These are phyloP conservation scores for Corymbia maculata DNA, from an alignment of 345 rosid genomes.

Conservation along the genomic window DNA sequence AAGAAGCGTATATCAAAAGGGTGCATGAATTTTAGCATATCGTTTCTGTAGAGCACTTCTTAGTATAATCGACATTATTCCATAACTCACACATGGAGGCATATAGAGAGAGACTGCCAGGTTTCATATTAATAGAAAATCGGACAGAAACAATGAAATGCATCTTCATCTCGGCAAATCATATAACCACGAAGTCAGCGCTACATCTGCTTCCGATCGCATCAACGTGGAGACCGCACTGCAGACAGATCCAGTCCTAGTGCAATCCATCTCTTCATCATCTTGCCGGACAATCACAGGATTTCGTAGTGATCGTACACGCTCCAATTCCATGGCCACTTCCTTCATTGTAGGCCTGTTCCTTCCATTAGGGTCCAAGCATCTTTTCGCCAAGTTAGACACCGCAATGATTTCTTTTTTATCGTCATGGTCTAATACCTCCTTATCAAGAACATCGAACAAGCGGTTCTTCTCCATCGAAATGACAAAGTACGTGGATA, in stretches of 20 bases:
- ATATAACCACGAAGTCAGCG: background rate
- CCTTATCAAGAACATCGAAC: background rate
- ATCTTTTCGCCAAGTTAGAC: slow-evolving; percentile 4
- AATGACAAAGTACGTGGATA: background rate
- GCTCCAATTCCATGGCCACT: slow-evolving; percentile 1
- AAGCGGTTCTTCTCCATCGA: slow-evolving; percentile 3
- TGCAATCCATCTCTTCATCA: background rate
- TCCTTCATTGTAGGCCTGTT: slow-evolving; percentile 13
- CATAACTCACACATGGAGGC: background rate
- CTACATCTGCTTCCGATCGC: background rate
- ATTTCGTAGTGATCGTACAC: background rate
- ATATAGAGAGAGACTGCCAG: background rate
- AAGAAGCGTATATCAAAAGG: background rate
- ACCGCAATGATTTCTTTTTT: background rate
- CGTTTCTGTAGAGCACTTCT: background rate
- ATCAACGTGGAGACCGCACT: background rate
- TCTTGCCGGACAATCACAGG: background rate
- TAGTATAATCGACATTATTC: background rate
- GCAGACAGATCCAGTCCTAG: background rate
- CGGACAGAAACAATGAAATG: background rate
- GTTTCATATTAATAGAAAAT: background rate
- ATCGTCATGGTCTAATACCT: background rate
- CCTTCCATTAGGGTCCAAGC: background rate
- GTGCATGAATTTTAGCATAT: background rate
- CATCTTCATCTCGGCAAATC: background rate